These are phyloP conservation scores for Saturnispora gosingensis DNA, from an alignment of 805 yeast species.

Conservation along the genomic window DNA sequence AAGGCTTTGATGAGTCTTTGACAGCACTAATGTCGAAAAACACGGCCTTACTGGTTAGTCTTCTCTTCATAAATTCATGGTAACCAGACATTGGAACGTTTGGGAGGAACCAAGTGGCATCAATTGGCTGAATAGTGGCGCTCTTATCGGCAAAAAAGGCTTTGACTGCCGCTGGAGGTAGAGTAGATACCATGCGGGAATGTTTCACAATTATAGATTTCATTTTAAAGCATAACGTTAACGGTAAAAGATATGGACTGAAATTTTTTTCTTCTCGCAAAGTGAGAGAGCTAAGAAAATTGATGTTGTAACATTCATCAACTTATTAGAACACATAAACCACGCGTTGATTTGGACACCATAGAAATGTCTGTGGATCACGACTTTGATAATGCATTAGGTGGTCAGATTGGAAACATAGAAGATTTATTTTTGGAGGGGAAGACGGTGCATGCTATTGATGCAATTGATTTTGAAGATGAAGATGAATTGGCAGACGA, in stretches of 20 bases:
- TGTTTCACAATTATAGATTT: not conserved
- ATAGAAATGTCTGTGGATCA: constrained; percentile 18
- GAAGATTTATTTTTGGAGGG: constrained; percentile 32
- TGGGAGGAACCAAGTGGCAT: constrained; percentile 92
- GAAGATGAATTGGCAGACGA: constrained; percentile 94
- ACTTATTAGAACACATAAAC: not conserved
- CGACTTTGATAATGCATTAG: constrained; percentile 26
- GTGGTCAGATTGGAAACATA: constrained; percentile 27
- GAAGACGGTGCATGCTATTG: constrained; percentile 69
- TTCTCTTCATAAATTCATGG: constrained; percentile 46
- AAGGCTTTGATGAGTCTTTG: constrained; percentile 48
- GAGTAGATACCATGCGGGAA: constrained; percentile 11
- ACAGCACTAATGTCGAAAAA: constrained; percentile 73
- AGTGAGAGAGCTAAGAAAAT: not conserved
- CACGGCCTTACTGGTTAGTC: constrained; percentile 53
- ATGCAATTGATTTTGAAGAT: constrained; percentile 90
- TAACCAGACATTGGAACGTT: constrained; percentile 51
- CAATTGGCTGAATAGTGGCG: constrained; percentile 46
- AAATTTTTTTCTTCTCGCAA: too few relatives aligned
- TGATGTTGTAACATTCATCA: not conserved
- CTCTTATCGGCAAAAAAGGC: constrained; percentile 11
- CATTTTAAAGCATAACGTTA: not conserved
- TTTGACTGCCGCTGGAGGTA: constrained; percentile 20
- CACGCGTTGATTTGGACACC: not conserved
- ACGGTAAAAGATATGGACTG: not conserved